Evolutionary conservation across 306 rosid species (phyloP).

Genomic region (Vigna radiata): DNA sequence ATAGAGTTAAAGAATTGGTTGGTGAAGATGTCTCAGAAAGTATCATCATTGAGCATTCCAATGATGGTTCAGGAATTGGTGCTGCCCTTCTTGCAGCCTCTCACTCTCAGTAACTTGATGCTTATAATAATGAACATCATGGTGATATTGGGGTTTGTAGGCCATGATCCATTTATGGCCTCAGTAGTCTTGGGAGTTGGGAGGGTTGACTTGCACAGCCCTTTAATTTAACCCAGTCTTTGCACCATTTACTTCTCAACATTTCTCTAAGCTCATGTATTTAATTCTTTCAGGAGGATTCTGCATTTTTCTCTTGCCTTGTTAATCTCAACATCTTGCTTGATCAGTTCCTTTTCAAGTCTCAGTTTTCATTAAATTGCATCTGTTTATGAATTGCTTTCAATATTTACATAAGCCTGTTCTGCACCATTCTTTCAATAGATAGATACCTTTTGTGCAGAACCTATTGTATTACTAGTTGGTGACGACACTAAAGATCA

Average conservation of each 20-base stretch:
- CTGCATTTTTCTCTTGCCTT: background rate
- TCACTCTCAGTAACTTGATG: constrained; percentile 68
- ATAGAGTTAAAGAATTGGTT: constrained; percentile 66
- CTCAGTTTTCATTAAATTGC: no score
- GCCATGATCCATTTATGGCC: constrained; percentile 35
- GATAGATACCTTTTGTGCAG: no score
- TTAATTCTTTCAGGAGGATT: constrained; percentile 22
- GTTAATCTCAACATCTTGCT: background rate
- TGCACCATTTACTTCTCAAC: constrained; percentile 28
- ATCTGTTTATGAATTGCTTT: background rate
- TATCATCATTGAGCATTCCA: constrained; percentile 63
- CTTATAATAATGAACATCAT: constrained; percentile 37
- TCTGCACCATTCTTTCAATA: no score
- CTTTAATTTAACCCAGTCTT: constrained; percentile 18
- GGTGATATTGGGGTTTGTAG: constrained; percentile 33
- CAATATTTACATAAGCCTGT: no score
- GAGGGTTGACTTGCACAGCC: constrained; percentile 26
- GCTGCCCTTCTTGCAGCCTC: constrained; percentile 94
- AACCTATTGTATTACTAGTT: no score
- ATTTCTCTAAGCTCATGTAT: constrained; percentile 32
- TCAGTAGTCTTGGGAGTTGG: constrained; percentile 21
- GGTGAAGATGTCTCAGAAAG: constrained; percentile 63
- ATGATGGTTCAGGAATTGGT: constrained; percentile 91
- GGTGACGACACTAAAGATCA: no score
- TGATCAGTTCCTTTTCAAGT: no score